Evolutionary conservation across 1,284 basidiomycete species (phyloP).

Genomic region (Hymenochaete sp.): DNA sequence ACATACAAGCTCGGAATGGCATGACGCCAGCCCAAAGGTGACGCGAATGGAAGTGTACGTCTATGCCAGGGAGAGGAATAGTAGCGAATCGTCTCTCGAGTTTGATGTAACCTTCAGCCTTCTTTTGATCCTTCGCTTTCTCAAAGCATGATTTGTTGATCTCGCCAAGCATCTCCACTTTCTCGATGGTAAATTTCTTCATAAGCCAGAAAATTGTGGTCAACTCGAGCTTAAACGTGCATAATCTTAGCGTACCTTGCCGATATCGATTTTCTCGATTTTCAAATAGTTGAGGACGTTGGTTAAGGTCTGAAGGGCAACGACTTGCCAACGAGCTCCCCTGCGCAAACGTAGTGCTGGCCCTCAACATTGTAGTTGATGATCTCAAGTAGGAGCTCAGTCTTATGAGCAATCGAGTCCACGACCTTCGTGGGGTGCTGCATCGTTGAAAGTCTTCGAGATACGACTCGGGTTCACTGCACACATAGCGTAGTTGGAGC

Average conservation of each 20-base stretch:
- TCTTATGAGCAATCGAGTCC: slow-evolving; percentile 74
- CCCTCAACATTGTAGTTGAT: slow-evolving; percentile 98
- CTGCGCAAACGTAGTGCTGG: slow-evolving; percentile 96
- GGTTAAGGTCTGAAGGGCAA: slow-evolving; percentile 87
- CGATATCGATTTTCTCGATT: slow-evolving; percentile 92
- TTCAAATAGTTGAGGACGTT: slow-evolving; percentile 97
- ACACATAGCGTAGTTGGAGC: slow-evolving; percentile 98
- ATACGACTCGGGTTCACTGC: slow-evolving; percentile 96
- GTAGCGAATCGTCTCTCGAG: slow-evolving; percentile 95
- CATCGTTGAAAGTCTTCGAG: slow-evolving; percentile 87
- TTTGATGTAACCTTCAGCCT: slow-evolving; percentile 81
- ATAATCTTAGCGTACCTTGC: slow-evolving; percentile 49
- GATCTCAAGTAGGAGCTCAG: slow-evolving; percentile 84
- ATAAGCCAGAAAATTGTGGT: slow-evolving; percentile 49
- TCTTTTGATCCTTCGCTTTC: slow-evolving; percentile 72
- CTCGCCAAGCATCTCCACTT: slow-evolving; percentile 85
- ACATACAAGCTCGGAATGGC: slow-evolving; percentile 87
- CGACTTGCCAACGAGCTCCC: slow-evolving; percentile 87
- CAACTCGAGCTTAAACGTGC: background rate
- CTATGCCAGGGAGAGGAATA: slow-evolving; percentile 93
- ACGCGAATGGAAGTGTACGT: slow-evolving; percentile 98
- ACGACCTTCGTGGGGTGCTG: slow-evolving; percentile 94
- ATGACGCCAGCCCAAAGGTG: slow-evolving; percentile 98
- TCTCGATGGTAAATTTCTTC: slow-evolving; percentile 74
- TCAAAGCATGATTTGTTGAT: slow-evolving; percentile 82